Percentiles rank a stretch among this genome's conserved stretches.
These are phyloP conservation scores for Rhexocercosporidium sp. DNA, from an alignment of 2,329 filamentous ascomycete species.

Conservation along the genomic window DNA sequence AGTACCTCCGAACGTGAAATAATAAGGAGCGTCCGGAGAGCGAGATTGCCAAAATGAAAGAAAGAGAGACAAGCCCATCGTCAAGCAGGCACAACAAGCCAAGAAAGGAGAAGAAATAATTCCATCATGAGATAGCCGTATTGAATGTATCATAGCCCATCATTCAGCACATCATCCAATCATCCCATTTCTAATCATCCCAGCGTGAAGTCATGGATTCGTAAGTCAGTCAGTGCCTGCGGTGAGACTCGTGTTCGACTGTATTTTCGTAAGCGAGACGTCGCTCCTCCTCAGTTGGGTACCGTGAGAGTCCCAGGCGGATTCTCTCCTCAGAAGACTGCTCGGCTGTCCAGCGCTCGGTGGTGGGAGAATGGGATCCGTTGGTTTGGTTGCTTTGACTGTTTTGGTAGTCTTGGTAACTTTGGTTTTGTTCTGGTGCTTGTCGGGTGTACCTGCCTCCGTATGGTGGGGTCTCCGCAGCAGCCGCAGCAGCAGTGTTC, in stretches of 20 bases:
- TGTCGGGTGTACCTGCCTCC: neutral
- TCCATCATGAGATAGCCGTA: neutral
- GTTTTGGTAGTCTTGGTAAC: neutral
- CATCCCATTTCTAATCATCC: neutral
- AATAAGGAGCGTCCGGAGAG: neutral
- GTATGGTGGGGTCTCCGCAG: neutral
- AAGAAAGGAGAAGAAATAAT: neutral
- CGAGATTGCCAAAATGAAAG: neutral
- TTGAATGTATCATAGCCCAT: neutral
- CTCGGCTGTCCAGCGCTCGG: conserved; percentile 12
- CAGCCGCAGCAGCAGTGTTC: neutral
- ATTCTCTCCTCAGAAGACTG: conserved; percentile 21
- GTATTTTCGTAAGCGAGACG: conserved; percentile 8
- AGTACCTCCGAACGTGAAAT: neutral
- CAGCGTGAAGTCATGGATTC: neutral
- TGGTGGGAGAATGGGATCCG: conserved; percentile 10
- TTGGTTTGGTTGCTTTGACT: neutral
- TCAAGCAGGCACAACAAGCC: neutral
- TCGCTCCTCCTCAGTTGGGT: conserved; percentile 11
- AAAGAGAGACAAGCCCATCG: neutral
- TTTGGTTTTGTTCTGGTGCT: neutral
- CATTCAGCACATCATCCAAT: too few relatives aligned
- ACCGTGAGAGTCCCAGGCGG: conserved; percentile 20
- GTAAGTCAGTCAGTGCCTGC: neutral
- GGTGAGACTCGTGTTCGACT: conserved; percentile 5